Conservation (phyloP, 192 early-diverging fungal genomes). For the Dissophora globulifera region DNA sequence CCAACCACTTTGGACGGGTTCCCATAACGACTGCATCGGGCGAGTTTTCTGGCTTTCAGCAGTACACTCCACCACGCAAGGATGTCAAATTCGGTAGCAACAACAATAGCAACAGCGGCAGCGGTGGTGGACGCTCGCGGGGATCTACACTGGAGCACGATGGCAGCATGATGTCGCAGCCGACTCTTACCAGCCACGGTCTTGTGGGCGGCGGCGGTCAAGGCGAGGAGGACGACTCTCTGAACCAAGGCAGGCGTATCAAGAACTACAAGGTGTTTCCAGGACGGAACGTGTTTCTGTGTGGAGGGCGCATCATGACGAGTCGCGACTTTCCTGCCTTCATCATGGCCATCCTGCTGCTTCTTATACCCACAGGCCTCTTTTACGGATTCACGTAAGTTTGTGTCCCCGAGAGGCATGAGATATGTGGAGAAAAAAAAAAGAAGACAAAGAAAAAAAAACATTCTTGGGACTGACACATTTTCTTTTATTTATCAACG, state of each 20-base stretch:
- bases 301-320: constrained; percentile 72
- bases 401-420: no score
- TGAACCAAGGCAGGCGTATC: constrained; percentile 22
- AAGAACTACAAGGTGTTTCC: constrained; percentile 62
- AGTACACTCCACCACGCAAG: constrained; percentile 3
- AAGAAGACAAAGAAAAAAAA: no score
- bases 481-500: constrained; percentile 1
- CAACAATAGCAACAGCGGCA: no score
- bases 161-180: background rate
- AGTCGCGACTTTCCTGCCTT: constrained; percentile 73
- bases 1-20: constrained; percentile 17
- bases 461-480: background rate
- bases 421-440: no score
- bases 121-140: constrained; percentile 12
- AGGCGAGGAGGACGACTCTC: constrained; percentile 33
- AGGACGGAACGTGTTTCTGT: constrained; percentile 70
- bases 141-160: background rate
- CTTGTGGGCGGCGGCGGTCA: no score
- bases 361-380: constrained; percentile 67
- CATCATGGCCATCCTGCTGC: constrained; percentile 62
- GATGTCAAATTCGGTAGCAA: constrained; percentile 7
- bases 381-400: constrained; percentile 69
- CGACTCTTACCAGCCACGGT: constrained; percentile 11
- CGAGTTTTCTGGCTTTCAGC: constrained; percentile 36
- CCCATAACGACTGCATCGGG: constrained; percentile 28